phyloP scores from a whole-genome alignment of 768 basidiomycete genomes.

The Collybia mongolica region DNA sequence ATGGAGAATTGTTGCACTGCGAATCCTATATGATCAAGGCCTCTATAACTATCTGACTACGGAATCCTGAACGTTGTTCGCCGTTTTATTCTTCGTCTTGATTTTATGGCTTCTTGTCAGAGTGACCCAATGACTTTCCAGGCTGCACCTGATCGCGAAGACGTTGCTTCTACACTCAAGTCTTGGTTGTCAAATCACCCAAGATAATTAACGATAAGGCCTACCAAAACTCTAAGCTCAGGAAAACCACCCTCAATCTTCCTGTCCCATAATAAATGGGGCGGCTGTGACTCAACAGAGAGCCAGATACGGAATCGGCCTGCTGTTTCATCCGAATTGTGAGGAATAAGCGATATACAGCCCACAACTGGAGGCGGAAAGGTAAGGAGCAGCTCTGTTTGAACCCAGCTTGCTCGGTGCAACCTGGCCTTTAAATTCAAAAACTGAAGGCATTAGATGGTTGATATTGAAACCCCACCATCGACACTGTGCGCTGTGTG shows the following conservation, averaged over 20 bases:
- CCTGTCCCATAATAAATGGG: slow-evolving; percentile 79
- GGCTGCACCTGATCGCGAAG: slow-evolving; percentile 84
- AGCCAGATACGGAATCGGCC: slow-evolving; percentile 95
- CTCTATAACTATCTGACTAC: too few relatives aligned
- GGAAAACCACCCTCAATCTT: slow-evolving; percentile 92
- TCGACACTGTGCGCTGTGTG: slow-evolving; percentile 54
- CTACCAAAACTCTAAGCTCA: slow-evolving; percentile 79
- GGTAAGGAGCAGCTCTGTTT: slow-evolving; percentile 88
- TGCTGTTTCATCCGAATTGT: slow-evolving; percentile 77
- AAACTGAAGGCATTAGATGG: not conserved
- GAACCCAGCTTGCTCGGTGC: slow-evolving; percentile 91
- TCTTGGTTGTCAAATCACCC: slow-evolving; percentile 2
- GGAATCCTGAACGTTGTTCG: not conserved
- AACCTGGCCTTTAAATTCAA: slow-evolving; percentile 52
- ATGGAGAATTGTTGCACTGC: too few relatives aligned
- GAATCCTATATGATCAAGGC: too few relatives aligned
- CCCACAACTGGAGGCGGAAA: slow-evolving; percentile 79
- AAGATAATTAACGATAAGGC: not conserved
- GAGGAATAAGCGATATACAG: slow-evolving; percentile 70
- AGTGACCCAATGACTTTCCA: slow-evolving; percentile 82
- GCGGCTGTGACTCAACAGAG: slow-evolving; percentile 31
- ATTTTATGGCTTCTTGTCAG: slow-evolving; percentile 54
- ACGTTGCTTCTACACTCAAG: slow-evolving; percentile 71
- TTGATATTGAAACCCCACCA: slow-evolving; percentile 49
- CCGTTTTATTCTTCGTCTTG: not conserved